These are phyloP conservation scores for Acer saccharum DNA, from an alignment of 345 rosid genomes.

Conservation along the genomic window DNA sequence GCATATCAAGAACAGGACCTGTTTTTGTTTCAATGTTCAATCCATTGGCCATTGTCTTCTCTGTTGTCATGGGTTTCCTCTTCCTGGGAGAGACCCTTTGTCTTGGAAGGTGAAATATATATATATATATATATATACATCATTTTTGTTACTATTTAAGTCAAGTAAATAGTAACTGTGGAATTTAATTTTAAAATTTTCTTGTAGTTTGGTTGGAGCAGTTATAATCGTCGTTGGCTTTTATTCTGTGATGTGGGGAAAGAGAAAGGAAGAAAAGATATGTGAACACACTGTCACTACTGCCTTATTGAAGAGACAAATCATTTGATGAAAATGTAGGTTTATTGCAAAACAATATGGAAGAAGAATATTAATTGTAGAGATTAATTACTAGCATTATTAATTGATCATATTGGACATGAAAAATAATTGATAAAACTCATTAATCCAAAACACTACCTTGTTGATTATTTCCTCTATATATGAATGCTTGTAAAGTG, in stretches of 20 bases:
- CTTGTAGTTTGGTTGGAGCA: slow-evolving; percentile 27
- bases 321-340: slow-evolving; percentile 1
- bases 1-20: slow-evolving; percentile 32
- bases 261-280: neutral
- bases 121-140: too few species aligned
- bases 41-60: slow-evolving; percentile 32
- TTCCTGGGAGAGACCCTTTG: slow-evolving; percentile 25
- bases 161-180: too few species aligned
- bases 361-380: neutral
- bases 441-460: too few species aligned
- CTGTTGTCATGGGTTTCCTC: slow-evolving; percentile 19
- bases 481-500: too few species aligned
- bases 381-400: too few species aligned
- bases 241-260: slow-evolving; percentile 27
- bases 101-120: slow-evolving; percentile 28
- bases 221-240: slow-evolving; percentile 16
- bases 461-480: too few species aligned
- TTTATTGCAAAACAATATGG: neutral
- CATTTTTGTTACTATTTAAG: too few species aligned
- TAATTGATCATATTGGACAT: neutral
- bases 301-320: neutral
- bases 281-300: too few species aligned
- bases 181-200: too few species aligned
- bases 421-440: too few species aligned
- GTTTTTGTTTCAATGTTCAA: slow-evolving; percentile 34